Percentiles rank a stretch among this genome's conserved stretches.
Conservation (phyloP, 495 filamentous ascomycete species). For the Ramalina intermedia region DNA sequence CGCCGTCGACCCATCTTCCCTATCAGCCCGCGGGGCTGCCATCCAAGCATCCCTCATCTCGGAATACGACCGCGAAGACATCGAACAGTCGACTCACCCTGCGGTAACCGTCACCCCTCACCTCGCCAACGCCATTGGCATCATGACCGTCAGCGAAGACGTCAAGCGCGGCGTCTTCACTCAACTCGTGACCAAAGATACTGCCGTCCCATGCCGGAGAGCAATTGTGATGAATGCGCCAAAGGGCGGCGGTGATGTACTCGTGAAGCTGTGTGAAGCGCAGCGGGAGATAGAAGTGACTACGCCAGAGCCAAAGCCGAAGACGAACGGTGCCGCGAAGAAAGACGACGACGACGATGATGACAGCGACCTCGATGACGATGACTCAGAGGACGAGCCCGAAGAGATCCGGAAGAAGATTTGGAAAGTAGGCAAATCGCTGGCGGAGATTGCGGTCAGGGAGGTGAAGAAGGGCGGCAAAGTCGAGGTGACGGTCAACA, state of each 20-base stretch:
- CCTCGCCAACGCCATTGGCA: constrained; percentile 73
- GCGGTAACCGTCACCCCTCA: constrained; percentile 89
- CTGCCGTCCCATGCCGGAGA: constrained; percentile 76
- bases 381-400: constrained; percentile 64
- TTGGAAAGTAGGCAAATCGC: constrained; percentile 74
- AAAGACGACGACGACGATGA: constrained; percentile 42
- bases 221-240: constrained; percentile 61
- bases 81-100: constrained; percentile 89
- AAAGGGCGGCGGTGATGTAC: constrained; percentile 66
- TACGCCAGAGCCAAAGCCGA: constrained; percentile 60
- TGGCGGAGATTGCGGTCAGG: constrained; percentile 75
- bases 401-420: constrained; percentile 79
- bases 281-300: constrained; percentile 77
- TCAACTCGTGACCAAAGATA: constrained; percentile 67
- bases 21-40: constrained; percentile 77
- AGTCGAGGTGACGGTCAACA: constrained; percentile 84
- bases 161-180: constrained; percentile 51
- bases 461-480: constrained; percentile 77
- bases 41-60: constrained; percentile 87
- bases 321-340: constrained; percentile 32
- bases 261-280: constrained; percentile 79
- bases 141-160: constrained; percentile 55
- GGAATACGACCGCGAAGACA: constrained; percentile 84
- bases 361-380: constrained; percentile 48
- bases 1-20: constrained; percentile 87